These are phyloP conservation scores for Gaeumannomyces sp. DNA, from an alignment of 2,329 filamentous ascomycete species.

Conservation along the genomic window DNA sequence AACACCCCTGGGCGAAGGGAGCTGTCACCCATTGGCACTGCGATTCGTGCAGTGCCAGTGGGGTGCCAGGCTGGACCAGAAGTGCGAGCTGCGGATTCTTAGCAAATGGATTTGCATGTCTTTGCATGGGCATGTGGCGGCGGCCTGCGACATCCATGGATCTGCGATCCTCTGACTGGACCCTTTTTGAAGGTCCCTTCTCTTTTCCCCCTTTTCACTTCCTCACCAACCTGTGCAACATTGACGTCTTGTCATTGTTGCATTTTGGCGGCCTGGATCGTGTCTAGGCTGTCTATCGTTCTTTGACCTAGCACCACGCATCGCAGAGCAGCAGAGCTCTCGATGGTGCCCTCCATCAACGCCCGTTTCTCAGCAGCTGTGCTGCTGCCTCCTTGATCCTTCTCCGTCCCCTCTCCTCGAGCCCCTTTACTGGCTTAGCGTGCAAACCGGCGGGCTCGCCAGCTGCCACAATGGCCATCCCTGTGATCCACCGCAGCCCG, in stretches of 20 bases:
- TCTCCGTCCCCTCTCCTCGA: not conserved
- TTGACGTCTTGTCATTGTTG: not conserved
- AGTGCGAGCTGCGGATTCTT: not conserved
- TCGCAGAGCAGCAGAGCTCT: not conserved
- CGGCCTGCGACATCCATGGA: not conserved
- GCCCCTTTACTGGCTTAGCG: not conserved
- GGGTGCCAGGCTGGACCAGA: not conserved
- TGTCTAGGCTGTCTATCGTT: too few species aligned
- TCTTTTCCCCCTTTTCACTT: not conserved
- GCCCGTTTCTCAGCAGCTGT: not conserved
- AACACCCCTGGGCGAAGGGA: not conserved
- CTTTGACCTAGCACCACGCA: too few species aligned
- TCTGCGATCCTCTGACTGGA: not conserved
- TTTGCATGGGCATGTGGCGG: not conserved
- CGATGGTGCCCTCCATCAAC: not conserved
- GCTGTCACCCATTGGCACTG: not conserved
- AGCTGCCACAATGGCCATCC: constrained; percentile 4
- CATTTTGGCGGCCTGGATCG: not conserved
- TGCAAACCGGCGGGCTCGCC: not conserved
- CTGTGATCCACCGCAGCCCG: constrained; percentile 1
- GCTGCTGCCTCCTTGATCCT: not conserved
- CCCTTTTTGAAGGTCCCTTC: not conserved
- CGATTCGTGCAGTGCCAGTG: not conserved
- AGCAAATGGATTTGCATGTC: not conserved
- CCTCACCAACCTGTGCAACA: not conserved